These are phyloP conservation scores for Helichrysum umbraculigerum DNA, from an alignment of 129 eudicot genomes.

Conservation along the genomic window DNA sequence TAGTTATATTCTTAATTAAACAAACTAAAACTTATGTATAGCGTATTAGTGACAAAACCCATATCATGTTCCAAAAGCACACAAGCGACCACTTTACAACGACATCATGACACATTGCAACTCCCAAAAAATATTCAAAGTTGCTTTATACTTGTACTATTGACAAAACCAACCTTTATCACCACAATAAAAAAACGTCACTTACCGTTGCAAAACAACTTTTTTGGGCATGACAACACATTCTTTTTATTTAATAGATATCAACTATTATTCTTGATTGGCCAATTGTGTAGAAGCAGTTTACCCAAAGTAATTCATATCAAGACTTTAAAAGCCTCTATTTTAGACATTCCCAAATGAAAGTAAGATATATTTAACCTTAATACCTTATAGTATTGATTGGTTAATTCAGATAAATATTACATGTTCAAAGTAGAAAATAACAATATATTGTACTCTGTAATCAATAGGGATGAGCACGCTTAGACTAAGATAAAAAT, in stretches of 20 bases:
- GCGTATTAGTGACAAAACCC: neutral
- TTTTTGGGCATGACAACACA: slow-evolving; percentile 23
- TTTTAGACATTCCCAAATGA: neutral
- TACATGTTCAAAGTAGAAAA: too few species aligned
- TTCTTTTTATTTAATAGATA: neutral
- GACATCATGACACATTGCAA: slow-evolving; percentile 1
- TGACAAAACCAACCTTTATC: slow-evolving; percentile 21
- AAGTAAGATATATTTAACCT: too few species aligned
- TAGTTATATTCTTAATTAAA: too few species aligned
- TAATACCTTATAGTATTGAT: too few species aligned
- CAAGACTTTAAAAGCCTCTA: neutral
- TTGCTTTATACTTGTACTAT: slow-evolving; percentile 13
- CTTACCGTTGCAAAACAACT: slow-evolving; percentile 12
- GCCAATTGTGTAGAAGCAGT: neutral
- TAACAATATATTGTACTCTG: too few species aligned
- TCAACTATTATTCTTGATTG: neutral
- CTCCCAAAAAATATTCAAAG: slow-evolving; percentile 3
- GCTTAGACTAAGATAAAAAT: too few species aligned
- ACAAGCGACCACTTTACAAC: slow-evolving; percentile 16
- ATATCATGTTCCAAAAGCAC: slow-evolving; percentile 15
- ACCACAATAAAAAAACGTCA: neutral
- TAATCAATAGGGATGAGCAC: too few species aligned
- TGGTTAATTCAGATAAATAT: too few species aligned
- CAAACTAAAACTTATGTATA: neutral
- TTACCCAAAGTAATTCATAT: too few species aligned